These are phyloP conservation scores for Rosa multiflora DNA, from an alignment of 306 rosid genomes.

Conservation along the genomic window DNA sequence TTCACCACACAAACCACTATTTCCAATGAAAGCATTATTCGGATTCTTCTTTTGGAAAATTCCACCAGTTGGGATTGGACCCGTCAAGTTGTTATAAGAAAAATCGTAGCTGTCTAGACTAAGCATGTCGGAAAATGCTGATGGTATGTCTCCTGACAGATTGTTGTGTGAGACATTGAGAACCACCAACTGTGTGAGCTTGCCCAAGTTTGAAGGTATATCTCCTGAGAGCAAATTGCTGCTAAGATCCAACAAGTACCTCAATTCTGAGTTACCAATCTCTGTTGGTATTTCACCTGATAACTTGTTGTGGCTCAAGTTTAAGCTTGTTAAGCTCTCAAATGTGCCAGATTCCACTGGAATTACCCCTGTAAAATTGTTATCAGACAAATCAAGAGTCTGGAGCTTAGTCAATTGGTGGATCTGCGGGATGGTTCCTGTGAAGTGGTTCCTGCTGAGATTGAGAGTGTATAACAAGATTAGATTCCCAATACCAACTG, in stretches of 20 bases:
- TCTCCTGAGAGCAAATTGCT: constrained; percentile 49
- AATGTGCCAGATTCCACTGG: constrained; percentile 37
- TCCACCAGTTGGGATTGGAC: constrained; percentile 37
- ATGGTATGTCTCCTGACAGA: constrained; percentile 49
- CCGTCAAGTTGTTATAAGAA: constrained; percentile 40
- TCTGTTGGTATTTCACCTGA: constrained; percentile 47
- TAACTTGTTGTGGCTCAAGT: constrained; percentile 47
- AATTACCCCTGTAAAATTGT: constrained; percentile 38
- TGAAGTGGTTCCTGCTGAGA: constrained; percentile 40
- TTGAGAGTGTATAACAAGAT: constrained; percentile 28
- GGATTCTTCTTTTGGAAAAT: background rate
- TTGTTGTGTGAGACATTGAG: constrained; percentile 59
- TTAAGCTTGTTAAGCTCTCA: constrained; percentile 30
- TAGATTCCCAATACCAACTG: constrained; percentile 38
- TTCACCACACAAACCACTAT: constrained; percentile 10
- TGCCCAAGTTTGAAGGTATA: constrained; percentile 45
- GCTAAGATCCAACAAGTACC: constrained; percentile 49
- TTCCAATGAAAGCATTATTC: background rate
- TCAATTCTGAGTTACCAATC: constrained; percentile 39
- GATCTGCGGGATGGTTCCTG: constrained; percentile 38
- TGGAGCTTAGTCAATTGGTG: constrained; percentile 15
- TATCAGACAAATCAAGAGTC: constrained; percentile 38
- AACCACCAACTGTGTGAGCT: constrained; percentile 35
- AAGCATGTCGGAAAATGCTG: background rate
- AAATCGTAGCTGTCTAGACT: constrained; percentile 28